These are phyloP conservation scores for Nemania sp. DNA, from an alignment of 2,329 filamentous ascomycete genomes.

Conservation along the genomic window DNA sequence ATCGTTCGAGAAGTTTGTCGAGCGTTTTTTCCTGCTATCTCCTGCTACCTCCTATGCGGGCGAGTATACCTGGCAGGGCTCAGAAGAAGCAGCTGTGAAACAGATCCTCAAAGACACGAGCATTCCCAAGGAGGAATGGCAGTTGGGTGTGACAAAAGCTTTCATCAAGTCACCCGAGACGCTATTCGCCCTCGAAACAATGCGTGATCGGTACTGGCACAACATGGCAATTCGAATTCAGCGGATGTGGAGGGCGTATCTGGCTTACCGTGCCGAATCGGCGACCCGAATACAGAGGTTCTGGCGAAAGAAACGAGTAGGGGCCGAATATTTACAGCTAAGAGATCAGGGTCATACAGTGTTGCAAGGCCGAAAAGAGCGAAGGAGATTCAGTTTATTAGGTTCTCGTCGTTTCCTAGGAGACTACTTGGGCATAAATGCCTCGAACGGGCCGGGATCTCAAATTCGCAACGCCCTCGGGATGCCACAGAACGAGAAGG, in stretches of 20 bases:
- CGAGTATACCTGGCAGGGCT: conserved; percentile 94
- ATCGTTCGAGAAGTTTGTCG: conserved; percentile 96
- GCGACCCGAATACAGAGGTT: conserved; percentile 93
- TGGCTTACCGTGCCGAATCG: conserved; percentile 89
- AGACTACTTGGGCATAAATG: conserved; percentile 90
- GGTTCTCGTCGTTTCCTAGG: conserved; percentile 92
- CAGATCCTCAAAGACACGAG: conserved; percentile 96
- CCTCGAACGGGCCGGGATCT: conserved; percentile 76
- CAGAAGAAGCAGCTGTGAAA: conserved; percentile 82
- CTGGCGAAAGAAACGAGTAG: conserved; percentile 91
- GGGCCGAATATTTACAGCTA: conserved; percentile 84
- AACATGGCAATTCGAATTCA: conserved; percentile 99
- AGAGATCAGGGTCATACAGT: conserved; percentile 86
- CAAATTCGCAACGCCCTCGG: conserved; percentile 77
- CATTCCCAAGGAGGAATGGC: conserved; percentile 93
- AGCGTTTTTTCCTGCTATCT: conserved; percentile 93
- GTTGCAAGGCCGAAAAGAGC: conserved; percentile 84
- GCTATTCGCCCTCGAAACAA: conserved; percentile 92
- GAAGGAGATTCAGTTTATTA: conserved; percentile 85
- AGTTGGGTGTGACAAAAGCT: conserved; percentile 94
- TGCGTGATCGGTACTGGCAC: conserved; percentile 98
- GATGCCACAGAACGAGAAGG: conserved; percentile 72
- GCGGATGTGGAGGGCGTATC: conserved; percentile 93
- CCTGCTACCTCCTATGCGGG: conserved; percentile 95
- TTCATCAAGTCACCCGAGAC: conserved; percentile 99